Base-by-base conservation (phyloP, 768 basidiomycete species). In the Flagelloscypha sp. region DNA sequence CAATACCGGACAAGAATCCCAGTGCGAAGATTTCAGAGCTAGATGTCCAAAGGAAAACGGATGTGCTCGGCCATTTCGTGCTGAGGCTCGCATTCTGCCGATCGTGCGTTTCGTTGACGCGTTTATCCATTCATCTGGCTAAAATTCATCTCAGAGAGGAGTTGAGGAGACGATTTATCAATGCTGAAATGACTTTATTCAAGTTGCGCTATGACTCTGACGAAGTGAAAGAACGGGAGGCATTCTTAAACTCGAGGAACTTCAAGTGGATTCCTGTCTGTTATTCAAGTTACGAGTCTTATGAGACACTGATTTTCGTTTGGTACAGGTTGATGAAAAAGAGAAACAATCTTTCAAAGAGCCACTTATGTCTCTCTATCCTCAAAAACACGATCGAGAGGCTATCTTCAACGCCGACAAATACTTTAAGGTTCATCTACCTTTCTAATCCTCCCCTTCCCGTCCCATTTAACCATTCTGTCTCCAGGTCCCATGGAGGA, bases 11-110 rank as follows among this genome's bases (percentile, higher is more conserved):
- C n/a, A 65, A 72, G 38, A 63, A 68, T 22, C 73, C 71, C 38
- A 67, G 69, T n/a, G 70, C 74, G 0, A 54, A 48, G n/a, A 56
- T 48, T 10, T 55, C 58, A 7, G 66, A 74, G 32, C 42, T 66
- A 36, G 74, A 84, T 22, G 58, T 52, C 7, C 76, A 98, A 54
- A 68, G 95, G 40, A 69, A 71, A 50, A 79, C 71, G 43, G 95
- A 99, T 55, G 82, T 88, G 49, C 65, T 95, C 9, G 80, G 92
- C 7, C 95, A 99, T 59, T 98, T 90, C 57, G 87, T 98, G 8
- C 63, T 98, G 42, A 65, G 95, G 33, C 67, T 99, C 25, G 93
- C 95, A 5, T 98, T 99, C 59, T 95, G 93, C 61, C 78, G 89
- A 38, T 89, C 90, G 93, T 98, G 59, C 54, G 92, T 78, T 20